Conservation (phyloP, 2,329 filamentous ascomycete species). For the Calonectria fujianensis region DNA sequence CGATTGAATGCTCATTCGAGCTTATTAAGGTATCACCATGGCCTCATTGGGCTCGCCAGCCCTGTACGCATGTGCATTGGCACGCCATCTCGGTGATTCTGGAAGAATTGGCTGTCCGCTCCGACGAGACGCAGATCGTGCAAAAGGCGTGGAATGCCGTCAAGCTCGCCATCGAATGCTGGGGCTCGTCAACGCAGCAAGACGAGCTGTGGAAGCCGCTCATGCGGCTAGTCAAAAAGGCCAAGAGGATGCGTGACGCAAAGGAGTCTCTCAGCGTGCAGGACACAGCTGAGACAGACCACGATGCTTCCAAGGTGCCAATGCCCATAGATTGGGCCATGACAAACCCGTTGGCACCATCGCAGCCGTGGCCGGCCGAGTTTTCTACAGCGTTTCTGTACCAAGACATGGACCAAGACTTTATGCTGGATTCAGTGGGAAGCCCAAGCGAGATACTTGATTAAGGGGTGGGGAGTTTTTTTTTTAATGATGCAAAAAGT, state of each 20-base stretch:
- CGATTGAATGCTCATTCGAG: constrained; percentile 36
- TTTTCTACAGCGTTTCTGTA: constrained; percentile 21
- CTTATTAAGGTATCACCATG: constrained; percentile 25
- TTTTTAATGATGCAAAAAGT: constrained; percentile 2
- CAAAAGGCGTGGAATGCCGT: constrained; percentile 36
- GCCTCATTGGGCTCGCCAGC: constrained; percentile 31
- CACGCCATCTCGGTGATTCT: constrained; percentile 32
- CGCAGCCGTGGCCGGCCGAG: constrained; percentile 15
- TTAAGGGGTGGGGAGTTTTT: not conserved
- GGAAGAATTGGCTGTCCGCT: constrained; percentile 10
- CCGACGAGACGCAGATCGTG: not conserved
- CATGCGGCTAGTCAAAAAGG: constrained; percentile 20
- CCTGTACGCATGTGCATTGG: constrained; percentile 36
- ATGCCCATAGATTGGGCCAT: constrained; percentile 24
- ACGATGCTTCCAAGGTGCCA: not conserved
- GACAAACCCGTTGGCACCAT: not conserved
- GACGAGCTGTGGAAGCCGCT: constrained; percentile 31
- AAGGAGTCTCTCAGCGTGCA: not conserved
- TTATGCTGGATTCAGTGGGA: constrained; percentile 21
- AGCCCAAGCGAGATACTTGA: constrained; percentile 25
- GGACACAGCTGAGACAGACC: not conserved
- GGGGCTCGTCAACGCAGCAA: constrained; percentile 20
- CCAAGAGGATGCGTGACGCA: constrained; percentile 13
- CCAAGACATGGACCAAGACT: constrained; percentile 24
- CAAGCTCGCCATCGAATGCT: constrained; percentile 28